Base-by-base conservation (phyloP, 306 rosid species). In the Pyrus communis region DNA sequence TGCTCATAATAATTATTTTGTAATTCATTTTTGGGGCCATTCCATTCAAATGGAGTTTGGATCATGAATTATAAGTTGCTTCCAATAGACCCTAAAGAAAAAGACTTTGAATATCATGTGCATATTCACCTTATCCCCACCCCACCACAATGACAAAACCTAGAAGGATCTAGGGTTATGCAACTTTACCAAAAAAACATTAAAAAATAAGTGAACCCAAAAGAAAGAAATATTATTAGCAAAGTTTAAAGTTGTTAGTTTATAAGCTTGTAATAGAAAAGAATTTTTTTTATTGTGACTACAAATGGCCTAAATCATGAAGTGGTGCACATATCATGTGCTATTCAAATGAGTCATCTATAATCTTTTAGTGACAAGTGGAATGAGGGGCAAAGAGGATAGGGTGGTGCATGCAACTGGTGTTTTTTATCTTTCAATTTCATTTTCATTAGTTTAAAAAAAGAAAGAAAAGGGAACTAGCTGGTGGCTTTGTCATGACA, bases 221-320 rank as follows among this genome's bases (percentile, higher is more conserved):
- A 70, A 46, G 8, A 17, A 35, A 55, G 11, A 79, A 35, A 15
- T 22, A 8, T 18, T 59, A 61, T 28, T 49, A 14, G 35, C 51
- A 23, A 67, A 17, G 10, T 54, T 2, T 28, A 17, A 69, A 15
- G 31, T 35, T 64, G 62, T 64, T 46, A 21, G 11, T 7, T 49
- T 8, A 51, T 15, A 54, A 30, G 33, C 66, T 72, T 40, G 19
- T 18, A 49, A 64, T 52, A n/a, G 21, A 15, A 49, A 49, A 5
- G 3, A 15, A 1, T 49, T 15, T 4, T 43, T 49, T 49, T 49
- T 49, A 49, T 15, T 57, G 25, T 57, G 61, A 57, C 13, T 11
- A 51, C 61, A 40, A 76, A 75, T 82, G 85, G 76, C 81, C 77
- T 78, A 65, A 78, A 83, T 87, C 82, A 80, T 80, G 82, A 76